Evolutionary conservation across 805 yeast species (phyloP), one percentile per base, ranked within the genome.

Genomic region (Kregervanrija pseudodelftensis): DNA sequence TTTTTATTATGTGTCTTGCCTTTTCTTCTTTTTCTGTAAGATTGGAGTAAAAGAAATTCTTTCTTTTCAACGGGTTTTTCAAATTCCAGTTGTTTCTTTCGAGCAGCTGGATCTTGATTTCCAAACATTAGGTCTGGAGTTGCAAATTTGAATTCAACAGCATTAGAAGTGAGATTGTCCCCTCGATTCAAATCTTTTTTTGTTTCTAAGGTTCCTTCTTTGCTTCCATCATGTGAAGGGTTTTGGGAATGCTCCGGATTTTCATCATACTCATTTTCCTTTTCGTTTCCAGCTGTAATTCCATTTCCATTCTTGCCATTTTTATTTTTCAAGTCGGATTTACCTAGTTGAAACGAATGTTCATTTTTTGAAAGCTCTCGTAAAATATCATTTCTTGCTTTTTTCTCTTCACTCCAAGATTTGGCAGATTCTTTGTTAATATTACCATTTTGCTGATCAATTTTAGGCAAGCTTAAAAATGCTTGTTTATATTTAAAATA

Each of bases 131-230:
- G 48, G 9, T 54, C 46, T 2, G 53, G 52, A 1, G 60, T 42
- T 1, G 62, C 61, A 45, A 58, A 58, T 31, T 53, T 42, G 14
- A 58, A 47, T 8, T 54, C 49, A 12, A 55, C 14, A 4, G 40
- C 44, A 22, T 34, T 46, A 3, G 17, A 28, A 2, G 35, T 31
- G 8, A 22, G 28, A 22, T 22, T 22, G 2, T 22, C 28, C 28
- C 7, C 7, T 2, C 7, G 8, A 22, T 7, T 22, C 4, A 7
- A 22, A 22, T 22, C 28, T 22, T 5, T 4, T 22, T 22, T 22
- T 8, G 28, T 22, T 22, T 22, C 28, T 22, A 7, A 5, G 8
- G 2, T 22, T 22, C 7, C 8, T 22, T 22, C 28, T 22, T 7
- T 22, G 28, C 4, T 22, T 22, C 7, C 7, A 22, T 22, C 28